Percentiles rank a stretch among this genome's conserved stretches.
Evolutionary conservation across 371 early-diverging fungal species (phyloP).

Genomic region (Mycotypha africana): DNA sequence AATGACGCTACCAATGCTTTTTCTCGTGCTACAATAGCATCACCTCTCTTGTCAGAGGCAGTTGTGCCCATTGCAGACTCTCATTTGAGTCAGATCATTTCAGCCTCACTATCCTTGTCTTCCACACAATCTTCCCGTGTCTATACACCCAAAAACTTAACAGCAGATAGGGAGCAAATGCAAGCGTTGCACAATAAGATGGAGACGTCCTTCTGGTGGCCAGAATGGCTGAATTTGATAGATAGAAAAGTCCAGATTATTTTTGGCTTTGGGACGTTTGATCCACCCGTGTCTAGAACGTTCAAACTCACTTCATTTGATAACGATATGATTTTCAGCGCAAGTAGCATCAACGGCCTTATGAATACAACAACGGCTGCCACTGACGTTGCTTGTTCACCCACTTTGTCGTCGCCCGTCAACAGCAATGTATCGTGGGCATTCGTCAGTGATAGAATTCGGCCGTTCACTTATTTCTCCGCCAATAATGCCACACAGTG

Average conservation of each 20-base stretch:
- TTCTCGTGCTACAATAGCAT: background rate
- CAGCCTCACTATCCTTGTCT: background rate
- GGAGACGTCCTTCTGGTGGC: slow-evolving; percentile 19
- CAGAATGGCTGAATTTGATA: slow-evolving; percentile 27
- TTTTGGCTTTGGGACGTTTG: slow-evolving; percentile 26
- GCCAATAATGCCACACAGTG: slow-evolving; percentile 12
- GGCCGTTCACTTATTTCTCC: background rate
- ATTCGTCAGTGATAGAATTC: background rate
- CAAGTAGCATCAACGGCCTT: background rate
- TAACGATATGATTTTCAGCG: slow-evolving; percentile 16
- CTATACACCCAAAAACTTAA: slow-evolving; percentile 13
- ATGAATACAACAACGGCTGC: background rate
- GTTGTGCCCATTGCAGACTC: background rate
- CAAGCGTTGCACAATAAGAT: background rate
- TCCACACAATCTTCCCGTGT: slow-evolving; percentile 2
- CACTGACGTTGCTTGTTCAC: no score
- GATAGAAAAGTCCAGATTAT: slow-evolving; percentile 19
- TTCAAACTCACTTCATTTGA: slow-evolving; percentile 11
- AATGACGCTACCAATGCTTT: background rate
- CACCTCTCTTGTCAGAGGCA: no score
- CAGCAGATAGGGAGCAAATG: no score
- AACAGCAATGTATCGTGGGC: background rate
- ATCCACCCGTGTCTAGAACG: slow-evolving; percentile 7
- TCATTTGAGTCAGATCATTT: slow-evolving; percentile 6
- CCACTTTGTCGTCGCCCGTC: no score